Conservation (phyloP, 441 rosid genomes). For the Eruca vesicaria region DNA sequence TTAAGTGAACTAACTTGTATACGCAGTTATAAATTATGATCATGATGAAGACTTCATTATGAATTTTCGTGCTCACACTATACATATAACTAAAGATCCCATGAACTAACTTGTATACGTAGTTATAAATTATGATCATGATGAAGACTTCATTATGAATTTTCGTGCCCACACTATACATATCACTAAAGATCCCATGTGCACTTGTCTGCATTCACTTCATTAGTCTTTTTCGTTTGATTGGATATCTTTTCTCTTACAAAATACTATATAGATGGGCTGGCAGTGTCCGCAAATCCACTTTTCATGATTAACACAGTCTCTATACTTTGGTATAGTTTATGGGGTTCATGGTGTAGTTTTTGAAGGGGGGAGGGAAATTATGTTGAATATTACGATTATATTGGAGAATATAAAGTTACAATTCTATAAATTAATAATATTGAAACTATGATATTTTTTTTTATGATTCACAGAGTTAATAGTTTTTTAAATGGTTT, state of each 20-base stretch:
- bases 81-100: slow-evolving; percentile 30
- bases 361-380: neutral
- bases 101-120: too few species aligned
- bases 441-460: too few species aligned
- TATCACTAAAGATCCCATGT: slow-evolving; percentile 35
- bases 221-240: slow-evolving; percentile 18
- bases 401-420: too few species aligned
- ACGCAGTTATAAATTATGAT: slow-evolving; percentile 9
- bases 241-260: slow-evolving; percentile 5
- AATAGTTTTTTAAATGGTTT: too few species aligned
- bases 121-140: slow-evolving; percentile 13
- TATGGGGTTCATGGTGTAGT: neutral
- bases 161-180: slow-evolving; percentile 34
- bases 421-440: too few species aligned
- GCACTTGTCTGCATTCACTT: slow-evolving; percentile 30
- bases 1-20: too few species aligned
- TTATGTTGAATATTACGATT: neutral
- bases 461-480: too few species aligned
- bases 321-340: too few species aligned
- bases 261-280: neutral
- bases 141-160: slow-evolving; percentile 21
- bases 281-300: neutral
- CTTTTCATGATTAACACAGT: slow-evolving; percentile 16
- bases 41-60: slow-evolving; percentile 25
- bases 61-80: slow-evolving; percentile 32